A percentile compares a stretch with the other conserved stretches of the same genome.
Evolutionary conservation across 1,284 basidiomycete species (phyloP).

Genomic region (Trichosporon coremiiforme): DNA sequence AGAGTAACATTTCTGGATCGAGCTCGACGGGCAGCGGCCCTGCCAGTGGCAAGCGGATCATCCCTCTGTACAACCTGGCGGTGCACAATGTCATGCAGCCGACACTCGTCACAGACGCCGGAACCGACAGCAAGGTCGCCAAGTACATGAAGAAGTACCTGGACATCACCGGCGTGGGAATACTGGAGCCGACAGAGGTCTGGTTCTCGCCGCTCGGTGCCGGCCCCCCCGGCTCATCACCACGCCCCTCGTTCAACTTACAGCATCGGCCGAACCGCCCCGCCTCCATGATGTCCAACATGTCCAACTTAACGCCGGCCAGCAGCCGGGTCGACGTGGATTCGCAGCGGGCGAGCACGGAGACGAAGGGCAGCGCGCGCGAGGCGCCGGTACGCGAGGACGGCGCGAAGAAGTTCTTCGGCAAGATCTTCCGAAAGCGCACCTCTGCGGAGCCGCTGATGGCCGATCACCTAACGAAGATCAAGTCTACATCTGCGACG

Average conservation of each 20-base stretch:
- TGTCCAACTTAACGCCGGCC: conserved; percentile 41
- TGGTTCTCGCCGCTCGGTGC: conserved; percentile 56
- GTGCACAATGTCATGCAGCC: conserved; percentile 88
- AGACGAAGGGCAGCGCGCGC: conserved; percentile 36
- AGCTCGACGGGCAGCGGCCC: conserved; percentile 22
- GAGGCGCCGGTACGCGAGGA: conserved; percentile 29
- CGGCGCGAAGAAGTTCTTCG: conserved; percentile 66
- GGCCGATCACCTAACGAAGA: not conserved
- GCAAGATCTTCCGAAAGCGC: conserved; percentile 69
- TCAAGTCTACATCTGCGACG: conserved; percentile 17
- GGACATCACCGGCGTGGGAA: conserved; percentile 75
- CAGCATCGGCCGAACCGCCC: conserved; percentile 30
- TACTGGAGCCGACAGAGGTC: conserved; percentile 80
- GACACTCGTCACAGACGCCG: conserved; percentile 68
- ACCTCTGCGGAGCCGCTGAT: conserved; percentile 18
- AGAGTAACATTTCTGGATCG: conserved; percentile 17
- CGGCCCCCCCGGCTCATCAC: conserved; percentile 21
- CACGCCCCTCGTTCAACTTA: conserved; percentile 27
- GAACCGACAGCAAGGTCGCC: conserved; percentile 91
- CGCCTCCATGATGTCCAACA: conserved; percentile 42
- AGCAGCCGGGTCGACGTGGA: conserved; percentile 33
- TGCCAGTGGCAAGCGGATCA: conserved; percentile 63
- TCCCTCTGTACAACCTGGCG: conserved; percentile 90
- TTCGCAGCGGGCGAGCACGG: conserved; percentile 33
- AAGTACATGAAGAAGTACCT: conserved; percentile 81